Evolutionary conservation across 345 rosid genomes (phyloP).

Genomic region (Brassica napus): Da-Ae NC_063436.1:18602501-18603000

Average conservation of each 20-base stretch:
- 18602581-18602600: too few species aligned
- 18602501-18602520: background rate
- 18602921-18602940: slow-evolving; percentile 41
- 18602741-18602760: slow-evolving; percentile 19
- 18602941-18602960: slow-evolving; percentile 25
- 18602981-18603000: slow-evolving; percentile 28
- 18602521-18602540: slow-evolving; percentile 15
- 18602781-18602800: slow-evolving; percentile 39
- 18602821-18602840: slow-evolving; percentile 37
- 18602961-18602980: background rate
- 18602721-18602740: background rate
- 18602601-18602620: background rate
- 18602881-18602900: background rate
- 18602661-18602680: slow-evolving; percentile 23
- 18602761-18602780: slow-evolving; percentile 35
- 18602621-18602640: slow-evolving; percentile 20
- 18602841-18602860: slow-evolving; percentile 29
- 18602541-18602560: slow-evolving; percentile 28
- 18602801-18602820: slow-evolving; percentile 28
- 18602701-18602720: slow-evolving; percentile 32
- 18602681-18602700: slow-evolving; percentile 32
- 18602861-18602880: slow-evolving; percentile 13
- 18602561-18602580: slow-evolving; percentile 7
- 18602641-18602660: slow-evolving; percentile 28
- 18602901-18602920: slow-evolving; percentile 14